phyloP scores from a whole-genome alignment of 2,329 filamentous ascomycete genomes.

The Coniochaeta ligniaria region DNA sequence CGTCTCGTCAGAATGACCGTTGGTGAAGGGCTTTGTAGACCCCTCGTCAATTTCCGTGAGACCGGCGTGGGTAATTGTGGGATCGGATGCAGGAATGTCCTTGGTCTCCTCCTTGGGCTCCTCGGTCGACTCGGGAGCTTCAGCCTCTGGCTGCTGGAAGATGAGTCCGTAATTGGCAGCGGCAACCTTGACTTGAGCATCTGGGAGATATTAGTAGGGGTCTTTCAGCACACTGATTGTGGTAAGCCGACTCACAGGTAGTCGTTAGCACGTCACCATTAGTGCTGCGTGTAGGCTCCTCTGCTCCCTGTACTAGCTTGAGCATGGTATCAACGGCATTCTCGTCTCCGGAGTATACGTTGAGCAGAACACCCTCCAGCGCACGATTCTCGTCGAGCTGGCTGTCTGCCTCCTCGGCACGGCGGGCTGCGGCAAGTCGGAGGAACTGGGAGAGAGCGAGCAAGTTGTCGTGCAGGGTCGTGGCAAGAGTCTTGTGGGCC shows the following conservation, averaged over 20 bases:
- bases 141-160: conserved; percentile 20
- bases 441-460: conserved; percentile 73
- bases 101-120: conserved; percentile 19
- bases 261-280: conserved; percentile 58
- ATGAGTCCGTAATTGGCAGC: conserved; percentile 44
- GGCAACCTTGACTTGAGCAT: conserved; percentile 50
- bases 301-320: conserved; percentile 67
- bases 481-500: conserved; percentile 44
- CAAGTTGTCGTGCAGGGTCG: conserved; percentile 55
- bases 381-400: conserved; percentile 67
- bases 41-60: conserved; percentile 58
- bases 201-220: conserved; percentile 28
- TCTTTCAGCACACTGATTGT: not conserved
- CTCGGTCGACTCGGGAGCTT: conserved; percentile 18
- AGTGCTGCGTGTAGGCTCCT: conserved; percentile 60
- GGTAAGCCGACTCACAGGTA: conserved; percentile 49
- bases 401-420: conserved; percentile 60
- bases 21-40: conserved; percentile 31
- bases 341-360: conserved; percentile 73
- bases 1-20: conserved; percentile 33
- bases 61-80: conserved; percentile 58
- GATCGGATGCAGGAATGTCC: conserved; percentile 45
- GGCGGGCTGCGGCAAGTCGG: conserved; percentile 68
- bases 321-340: conserved; percentile 67
- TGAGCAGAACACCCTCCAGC: conserved; percentile 70